These are phyloP conservation scores for Sesbania bispinosa DNA, from an alignment of 306 rosid species.

Conservation along the genomic window DNA sequence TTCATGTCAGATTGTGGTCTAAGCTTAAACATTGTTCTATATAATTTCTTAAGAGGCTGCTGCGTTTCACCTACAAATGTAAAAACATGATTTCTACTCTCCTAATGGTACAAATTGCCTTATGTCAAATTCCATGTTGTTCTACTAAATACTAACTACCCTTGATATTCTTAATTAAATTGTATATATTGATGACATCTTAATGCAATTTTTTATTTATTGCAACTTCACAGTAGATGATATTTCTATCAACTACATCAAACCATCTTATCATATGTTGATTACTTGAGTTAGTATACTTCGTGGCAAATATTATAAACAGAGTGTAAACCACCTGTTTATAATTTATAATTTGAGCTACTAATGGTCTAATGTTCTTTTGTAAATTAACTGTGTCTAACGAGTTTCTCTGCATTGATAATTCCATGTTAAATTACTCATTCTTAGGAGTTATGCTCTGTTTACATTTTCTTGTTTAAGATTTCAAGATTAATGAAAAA, in stretches of 20 bases:
- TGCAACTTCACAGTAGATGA: not conserved
- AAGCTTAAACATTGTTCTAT: not conserved
- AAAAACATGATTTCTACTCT: not conserved
- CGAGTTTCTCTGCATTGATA: not conserved
- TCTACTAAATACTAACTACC: not conserved
- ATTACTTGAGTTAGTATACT: not conserved
- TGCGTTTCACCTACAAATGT: not conserved
- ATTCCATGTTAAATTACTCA: constrained; percentile 6
- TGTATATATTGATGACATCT: not conserved
- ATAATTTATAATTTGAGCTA: not conserved
- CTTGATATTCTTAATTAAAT: not conserved
- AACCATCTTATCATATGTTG: not conserved
- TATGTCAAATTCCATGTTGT: constrained; percentile 6
- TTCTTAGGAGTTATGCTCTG: not conserved
- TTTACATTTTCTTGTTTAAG: not conserved
- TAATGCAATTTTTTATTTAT: constrained; percentile 1
- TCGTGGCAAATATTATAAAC: not conserved
- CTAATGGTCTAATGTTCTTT: not conserved
- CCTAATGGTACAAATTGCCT: not conserved
- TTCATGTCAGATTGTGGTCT: not conserved
- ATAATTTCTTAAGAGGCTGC: constrained; percentile 9
- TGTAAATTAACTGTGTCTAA: not conserved
- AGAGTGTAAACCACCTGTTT: not conserved
- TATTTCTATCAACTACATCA: not conserved
- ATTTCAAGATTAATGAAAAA: constrained; percentile 12